phyloP scores from a whole-genome alignment of 2,329 filamentous ascomycete species.

The Penicillium psychrosexuale region DNA sequence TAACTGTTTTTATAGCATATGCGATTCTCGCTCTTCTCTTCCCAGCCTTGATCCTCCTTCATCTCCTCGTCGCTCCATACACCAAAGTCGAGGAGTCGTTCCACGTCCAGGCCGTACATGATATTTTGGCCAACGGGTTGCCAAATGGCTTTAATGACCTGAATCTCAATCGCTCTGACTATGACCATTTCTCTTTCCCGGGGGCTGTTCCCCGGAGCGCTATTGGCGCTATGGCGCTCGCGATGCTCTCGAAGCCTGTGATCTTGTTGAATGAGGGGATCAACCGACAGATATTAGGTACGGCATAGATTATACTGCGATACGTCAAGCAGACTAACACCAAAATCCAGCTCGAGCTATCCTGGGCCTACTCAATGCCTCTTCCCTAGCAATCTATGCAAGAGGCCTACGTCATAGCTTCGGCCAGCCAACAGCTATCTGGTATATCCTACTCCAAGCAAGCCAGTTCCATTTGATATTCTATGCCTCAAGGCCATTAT shows the following conservation, averaged over 20 bases:
- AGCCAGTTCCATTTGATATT: conserved; percentile 91
- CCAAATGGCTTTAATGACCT: conserved; percentile 53
- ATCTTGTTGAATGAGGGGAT: conserved; percentile 58
- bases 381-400: conserved; percentile 64
- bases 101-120: conserved; percentile 90
- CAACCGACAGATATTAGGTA: conserved; percentile 57
- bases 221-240: conserved; percentile 72
- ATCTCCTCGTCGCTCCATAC: conserved; percentile 75
- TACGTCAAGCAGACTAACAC: conserved; percentile 2
- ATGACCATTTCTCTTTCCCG: conserved; percentile 88
- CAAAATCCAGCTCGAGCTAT: conserved; percentile 62
- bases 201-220: conserved; percentile 92
- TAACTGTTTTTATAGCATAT: conserved; percentile 39
- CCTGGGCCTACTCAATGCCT: conserved; percentile 73
- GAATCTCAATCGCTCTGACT: conserved; percentile 57
- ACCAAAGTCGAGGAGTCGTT: conserved; percentile 99
- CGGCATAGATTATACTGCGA: conserved; percentile 9
- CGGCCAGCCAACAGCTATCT: conserved; percentile 66
- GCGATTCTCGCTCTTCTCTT: conserved; percentile 51
- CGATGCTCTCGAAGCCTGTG: conserved; percentile 67
- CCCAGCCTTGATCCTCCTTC: conserved; percentile 62
- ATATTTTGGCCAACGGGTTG: conserved; percentile 78
- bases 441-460: conserved; percentile 75
- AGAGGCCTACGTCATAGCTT: conserved; percentile 63
- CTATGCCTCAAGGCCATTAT: conserved; percentile 86